phyloP scores from a whole-genome alignment of 2,329 filamentous ascomycete species.

The Trichophyton benhamiae region DNA sequence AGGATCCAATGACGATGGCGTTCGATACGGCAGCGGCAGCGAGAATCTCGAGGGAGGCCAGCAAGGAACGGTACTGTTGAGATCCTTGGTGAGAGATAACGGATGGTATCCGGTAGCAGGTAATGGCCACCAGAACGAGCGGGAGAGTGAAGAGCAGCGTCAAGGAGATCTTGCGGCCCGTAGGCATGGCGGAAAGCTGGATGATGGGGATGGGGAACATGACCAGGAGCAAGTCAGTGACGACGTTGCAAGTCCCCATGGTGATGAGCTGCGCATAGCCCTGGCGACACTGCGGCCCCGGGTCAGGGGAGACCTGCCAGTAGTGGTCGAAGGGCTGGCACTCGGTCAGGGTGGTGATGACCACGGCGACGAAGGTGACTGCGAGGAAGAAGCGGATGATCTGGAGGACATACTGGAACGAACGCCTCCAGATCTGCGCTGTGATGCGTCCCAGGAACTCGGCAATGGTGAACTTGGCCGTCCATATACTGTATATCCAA shows the following conservation, averaged over 20 bases:
- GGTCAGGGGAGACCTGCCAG: slow-evolving; percentile 76
- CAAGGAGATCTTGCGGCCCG: slow-evolving; percentile 68
- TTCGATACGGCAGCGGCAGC: slow-evolving; percentile 82
- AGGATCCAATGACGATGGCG: slow-evolving; percentile 78
- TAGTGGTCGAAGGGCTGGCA: slow-evolving; percentile 65
- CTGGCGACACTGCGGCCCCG: slow-evolving; percentile 71
- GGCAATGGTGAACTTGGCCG: slow-evolving; percentile 76
- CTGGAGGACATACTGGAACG: slow-evolving; percentile 58
- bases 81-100: slow-evolving; percentile 58
- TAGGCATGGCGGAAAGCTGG: slow-evolving; percentile 59
- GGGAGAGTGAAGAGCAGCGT: slow-evolving; percentile 73
- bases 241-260: slow-evolving; percentile 77
- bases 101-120: slow-evolving; percentile 65
- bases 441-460: slow-evolving; percentile 86
- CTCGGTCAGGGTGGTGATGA: slow-evolving; percentile 72
- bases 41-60: slow-evolving; percentile 81
- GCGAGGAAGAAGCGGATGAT: slow-evolving; percentile 63
- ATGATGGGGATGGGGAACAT: slow-evolving; percentile 85
- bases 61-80: slow-evolving; percentile 77
- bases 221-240: slow-evolving; percentile 79
- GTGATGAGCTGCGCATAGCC: slow-evolving; percentile 78
- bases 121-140: slow-evolving; percentile 65
- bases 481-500: slow-evolving; percentile 58
- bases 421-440: slow-evolving; percentile 64
- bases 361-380: slow-evolving; percentile 65